phyloP scores from a whole-genome alignment of 2,329 filamentous ascomycete genomes.

The Fusarium sp. region DNA sequence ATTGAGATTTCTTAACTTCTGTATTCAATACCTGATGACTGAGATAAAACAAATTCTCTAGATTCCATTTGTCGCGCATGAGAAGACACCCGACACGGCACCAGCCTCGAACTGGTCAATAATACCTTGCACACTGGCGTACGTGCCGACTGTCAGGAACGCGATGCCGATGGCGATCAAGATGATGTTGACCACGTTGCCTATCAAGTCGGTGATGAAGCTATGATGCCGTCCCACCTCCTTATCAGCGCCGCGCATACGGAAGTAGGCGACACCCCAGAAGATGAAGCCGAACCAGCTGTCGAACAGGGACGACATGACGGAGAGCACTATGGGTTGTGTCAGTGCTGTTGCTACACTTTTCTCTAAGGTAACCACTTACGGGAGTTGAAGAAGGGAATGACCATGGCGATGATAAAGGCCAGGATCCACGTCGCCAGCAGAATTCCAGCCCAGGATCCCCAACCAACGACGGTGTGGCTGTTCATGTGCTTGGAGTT shows the following conservation, averaged over 20 bases:
- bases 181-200: slow-evolving; percentile 75
- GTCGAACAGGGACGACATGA: slow-evolving; percentile 91
- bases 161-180: slow-evolving; percentile 83
- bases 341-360: slow-evolving; percentile 5
- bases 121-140: slow-evolving; percentile 80
- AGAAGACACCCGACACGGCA: slow-evolving; percentile 78
- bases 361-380: slow-evolving; percentile 43
- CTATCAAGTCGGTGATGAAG: slow-evolving; percentile 61
- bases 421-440: slow-evolving; percentile 81
- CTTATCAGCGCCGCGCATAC: slow-evolving; percentile 76
- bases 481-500: slow-evolving; percentile 82
- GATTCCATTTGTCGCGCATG: slow-evolving; percentile 76
- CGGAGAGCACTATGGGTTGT: slow-evolving; percentile 64
- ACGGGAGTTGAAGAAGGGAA: slow-evolving; percentile 90
- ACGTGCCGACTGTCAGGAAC: slow-evolving; percentile 86
- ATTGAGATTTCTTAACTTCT: neutral
- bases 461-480: slow-evolving; percentile 87
- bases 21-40: neutral
- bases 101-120: slow-evolving; percentile 76
- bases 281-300: slow-evolving; percentile 97
- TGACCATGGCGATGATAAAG: slow-evolving; percentile 92
- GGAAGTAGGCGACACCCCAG: slow-evolving; percentile 85
- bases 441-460: slow-evolving; percentile 80
- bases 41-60: slow-evolving; percentile 43
- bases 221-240: slow-evolving; percentile 65